These are phyloP conservation scores for Novymonas esmeraldas DNA, from an alignment of 208 protist species.

Conservation along the genomic window DNA sequence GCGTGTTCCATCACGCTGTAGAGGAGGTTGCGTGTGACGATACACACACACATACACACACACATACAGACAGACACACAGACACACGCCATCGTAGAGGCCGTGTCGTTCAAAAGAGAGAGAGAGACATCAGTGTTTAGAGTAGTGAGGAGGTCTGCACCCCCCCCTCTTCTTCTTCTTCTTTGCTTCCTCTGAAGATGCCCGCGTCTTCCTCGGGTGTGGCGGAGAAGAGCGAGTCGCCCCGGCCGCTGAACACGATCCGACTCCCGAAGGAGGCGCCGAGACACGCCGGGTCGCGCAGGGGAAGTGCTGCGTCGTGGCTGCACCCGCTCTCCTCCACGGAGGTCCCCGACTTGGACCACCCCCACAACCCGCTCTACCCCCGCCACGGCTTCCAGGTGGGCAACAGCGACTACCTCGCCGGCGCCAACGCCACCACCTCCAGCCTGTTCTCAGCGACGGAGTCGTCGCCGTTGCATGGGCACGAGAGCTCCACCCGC, in stretches of 20 bases:
- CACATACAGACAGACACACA: neutral
- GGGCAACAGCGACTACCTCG: constrained; percentile 12
- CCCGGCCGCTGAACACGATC: neutral
- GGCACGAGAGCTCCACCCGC: neutral
- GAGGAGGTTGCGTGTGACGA: neutral
- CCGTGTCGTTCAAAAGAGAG: too few relatives aligned
- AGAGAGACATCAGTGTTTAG: neutral
- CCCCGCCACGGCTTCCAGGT: neutral
- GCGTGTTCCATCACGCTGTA: too few relatives aligned
- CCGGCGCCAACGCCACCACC: constrained; percentile 1
- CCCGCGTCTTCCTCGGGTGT: neutral
- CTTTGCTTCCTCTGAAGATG: constrained; percentile 3
- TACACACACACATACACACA: neutral
- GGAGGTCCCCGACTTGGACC: neutral
- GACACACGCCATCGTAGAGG: too few relatives aligned
- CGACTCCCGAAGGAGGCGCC: neutral
- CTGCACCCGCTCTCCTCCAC: constrained; percentile 11
- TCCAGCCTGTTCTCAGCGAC: constrained; percentile 24
- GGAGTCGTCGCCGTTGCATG: constrained; percentile 18
- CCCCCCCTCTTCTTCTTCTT: neutral
- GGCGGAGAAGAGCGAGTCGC: neutral
- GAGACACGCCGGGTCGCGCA: neutral
- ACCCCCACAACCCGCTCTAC: constrained; percentile 1
- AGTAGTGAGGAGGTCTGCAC: neutral
- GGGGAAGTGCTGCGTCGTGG: constrained; percentile 5